Evolutionary conservation across 768 basidiomycete species (phyloP).

Genomic region (Mycena galopus): DNA sequence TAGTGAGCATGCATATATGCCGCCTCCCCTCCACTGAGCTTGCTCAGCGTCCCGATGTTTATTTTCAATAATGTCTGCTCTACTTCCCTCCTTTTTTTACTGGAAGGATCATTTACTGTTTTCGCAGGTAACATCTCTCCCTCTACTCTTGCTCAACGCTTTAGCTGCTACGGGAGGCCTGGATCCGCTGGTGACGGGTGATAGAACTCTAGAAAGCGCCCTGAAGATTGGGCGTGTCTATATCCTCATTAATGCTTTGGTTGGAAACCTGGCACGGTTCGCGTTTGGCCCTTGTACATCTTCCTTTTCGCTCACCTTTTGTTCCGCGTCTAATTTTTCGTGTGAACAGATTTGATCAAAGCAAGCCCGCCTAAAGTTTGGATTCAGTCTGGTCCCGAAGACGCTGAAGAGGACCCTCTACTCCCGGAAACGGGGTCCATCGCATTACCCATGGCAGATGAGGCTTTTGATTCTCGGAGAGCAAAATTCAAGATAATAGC

Average conservation of each 20-base stretch:
- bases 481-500: neutral
- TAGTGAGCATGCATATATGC: conserved; percentile 1
- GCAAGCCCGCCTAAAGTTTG: conserved; percentile 7
- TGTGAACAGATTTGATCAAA: conserved; percentile 31
- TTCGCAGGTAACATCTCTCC: conserved; percentile 35
- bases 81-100: neutral
- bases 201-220: conserved; percentile 16
- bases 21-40: neutral
- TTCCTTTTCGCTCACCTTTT: neutral
- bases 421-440: conserved; percentile 18
- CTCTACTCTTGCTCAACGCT: conserved; percentile 31
- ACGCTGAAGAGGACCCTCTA: conserved; percentile 2
- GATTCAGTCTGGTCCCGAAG: conserved; percentile 5
- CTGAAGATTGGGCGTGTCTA: conserved; percentile 27
- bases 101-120: neutral
- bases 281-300: conserved; percentile 33
- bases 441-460: conserved; percentile 11
- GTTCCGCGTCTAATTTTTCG: neutral
- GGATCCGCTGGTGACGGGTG: conserved; percentile 23
- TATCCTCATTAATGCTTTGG: conserved; percentile 36
- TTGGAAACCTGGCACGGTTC: conserved; percentile 34
- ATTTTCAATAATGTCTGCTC: conserved; percentile 34
- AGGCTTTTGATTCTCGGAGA: neutral
- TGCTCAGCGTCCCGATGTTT: conserved; percentile 32
- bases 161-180: conserved; percentile 32